Base-by-base conservation (phyloP, 176 grass and related monocot genomes). In the Puya raimondii region DNA sequence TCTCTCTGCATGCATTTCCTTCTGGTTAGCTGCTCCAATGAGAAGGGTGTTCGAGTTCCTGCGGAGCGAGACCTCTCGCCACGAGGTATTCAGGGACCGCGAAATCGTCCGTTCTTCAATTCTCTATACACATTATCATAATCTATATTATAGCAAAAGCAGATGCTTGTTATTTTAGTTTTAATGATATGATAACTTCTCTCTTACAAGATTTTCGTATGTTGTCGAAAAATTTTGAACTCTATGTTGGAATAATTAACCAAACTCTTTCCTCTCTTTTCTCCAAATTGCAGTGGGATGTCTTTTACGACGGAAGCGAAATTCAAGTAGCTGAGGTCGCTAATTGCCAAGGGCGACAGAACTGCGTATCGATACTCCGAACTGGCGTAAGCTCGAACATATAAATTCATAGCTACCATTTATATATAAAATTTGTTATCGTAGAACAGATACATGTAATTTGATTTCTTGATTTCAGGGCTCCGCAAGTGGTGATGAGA, bases 251-350 rank as follows among this genome's bases (percentile, higher is more conserved):
- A 26, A 26, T 2, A 26, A 26, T 26, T 26, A 26, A 26, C 25
- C 25, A 26, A 26, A 26, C 25, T 58, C 18, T 64, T 51, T 68
- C 49, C 6, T 83, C 64, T 17, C 53, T 51, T 2, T 63, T 70
- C 12, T 50, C 56, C 26, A 56, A 47, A 63, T 11, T 72, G 23
- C 83, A 93, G 90, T 89, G 83, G 90, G 86, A 93, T 20, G 78
- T 81, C 11, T 65, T 93, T 29, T 57, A 81, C 23, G 63, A 49
- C 12, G 83, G 74, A 25, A 70, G 74, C 47, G 2, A 2, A 1
- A 47, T 93, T 58, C 69, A 66, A 66, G 81, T 79, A 65, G 83
- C 74, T 23, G 63, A 27, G 4, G 63, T 93, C 0, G 78, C 70
- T 61, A 79, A 29, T 64, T 74, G 83, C 50, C 3, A 56, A 11